Evolutionary conservation across 306 rosid species (phyloP).

Genomic region (Rosa lucieae): DNA sequence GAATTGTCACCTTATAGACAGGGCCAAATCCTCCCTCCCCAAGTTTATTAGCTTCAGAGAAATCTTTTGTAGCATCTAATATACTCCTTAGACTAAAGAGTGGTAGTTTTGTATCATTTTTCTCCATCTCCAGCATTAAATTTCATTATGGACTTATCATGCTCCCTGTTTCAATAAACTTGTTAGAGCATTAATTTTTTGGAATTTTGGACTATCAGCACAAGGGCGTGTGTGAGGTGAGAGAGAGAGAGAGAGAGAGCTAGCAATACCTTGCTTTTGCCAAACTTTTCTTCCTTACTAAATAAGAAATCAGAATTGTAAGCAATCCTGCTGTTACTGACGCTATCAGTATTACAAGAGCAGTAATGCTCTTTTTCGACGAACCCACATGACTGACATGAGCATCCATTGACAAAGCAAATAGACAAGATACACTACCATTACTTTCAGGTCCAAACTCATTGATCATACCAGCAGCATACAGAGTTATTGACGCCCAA

Average conservation of each 20-base stretch:
- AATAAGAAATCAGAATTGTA: neutral
- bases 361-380: conserved; percentile 31
- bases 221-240: neutral
- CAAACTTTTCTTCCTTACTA: neutral
- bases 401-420: conserved; percentile 42
- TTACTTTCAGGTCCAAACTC: conserved; percentile 67
- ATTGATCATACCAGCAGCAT: conserved; percentile 85
- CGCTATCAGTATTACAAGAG: conserved; percentile 34
- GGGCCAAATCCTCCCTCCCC: conserved; percentile 68
- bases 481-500: conserved; percentile 51
- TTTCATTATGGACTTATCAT: neutral
- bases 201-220: neutral
- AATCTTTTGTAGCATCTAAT: conserved; percentile 40
- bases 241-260: too few species aligned
- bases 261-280: neutral
- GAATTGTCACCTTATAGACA: conserved; percentile 43
- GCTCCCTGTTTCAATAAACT: neutral
- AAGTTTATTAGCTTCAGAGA: conserved; percentile 49
- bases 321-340: neutral
- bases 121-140: conserved; percentile 29
- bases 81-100: conserved; percentile 32
- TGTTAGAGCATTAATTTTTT: neutral
- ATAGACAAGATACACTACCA: conserved; percentile 54
- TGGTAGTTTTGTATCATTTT: conserved; percentile 39
- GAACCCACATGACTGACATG: conserved; percentile 23